Evolutionary conservation across 2,329 filamentous ascomycete species (phyloP), one percentile per base, ranked within the genome.

Genomic region (Fusarium duplospermum): DNA sequence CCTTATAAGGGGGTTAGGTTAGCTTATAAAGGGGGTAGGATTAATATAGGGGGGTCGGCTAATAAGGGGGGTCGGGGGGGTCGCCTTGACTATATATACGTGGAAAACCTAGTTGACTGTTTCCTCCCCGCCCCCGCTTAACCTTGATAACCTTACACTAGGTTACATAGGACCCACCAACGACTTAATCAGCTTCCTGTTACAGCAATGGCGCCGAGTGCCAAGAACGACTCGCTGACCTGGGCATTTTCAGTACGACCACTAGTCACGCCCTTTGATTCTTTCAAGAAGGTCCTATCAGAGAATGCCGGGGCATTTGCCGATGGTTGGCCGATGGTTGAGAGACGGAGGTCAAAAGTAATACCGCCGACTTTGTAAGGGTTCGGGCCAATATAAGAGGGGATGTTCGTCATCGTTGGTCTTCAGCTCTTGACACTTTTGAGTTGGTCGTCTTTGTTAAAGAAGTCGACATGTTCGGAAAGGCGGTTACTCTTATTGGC

Each of bases 151-250:
- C n/a, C 45, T 62, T 40, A 40, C 18, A 22, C n/a, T 35, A 56
- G 24, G 64, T 27, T 69, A 62, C 71, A 63, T 62, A 42, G 6
- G 67, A 62, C 64, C 71, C 71, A 69, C 71, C 35, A 33, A 10
- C 22, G 13, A 24, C 20, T 14, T 31, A 14, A 40, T 14, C 54
- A 75, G 62, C 72, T 74, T 74, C 72, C 72, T 59, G 1, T 70
- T 74, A 27, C 24, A 70, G 72, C 56, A 62, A 75, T 61, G 62
- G 52, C 62, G 66, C 58, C 31, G 27, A 60, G 38, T 64, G 72
- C 72, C 72, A 74, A 74, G 72, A 70, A 42, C 13, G 7, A n/a
- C 29, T 7, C 24, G 52, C 64, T 57, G 38, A 33, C 35, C 16
- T 24, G 40, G 56, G 22, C 50, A 50, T 31, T 18, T 11, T 22